Conservation (phyloP, 2,329 filamentous ascomycete species). For the Annulohypoxylon truncatum region DNA sequence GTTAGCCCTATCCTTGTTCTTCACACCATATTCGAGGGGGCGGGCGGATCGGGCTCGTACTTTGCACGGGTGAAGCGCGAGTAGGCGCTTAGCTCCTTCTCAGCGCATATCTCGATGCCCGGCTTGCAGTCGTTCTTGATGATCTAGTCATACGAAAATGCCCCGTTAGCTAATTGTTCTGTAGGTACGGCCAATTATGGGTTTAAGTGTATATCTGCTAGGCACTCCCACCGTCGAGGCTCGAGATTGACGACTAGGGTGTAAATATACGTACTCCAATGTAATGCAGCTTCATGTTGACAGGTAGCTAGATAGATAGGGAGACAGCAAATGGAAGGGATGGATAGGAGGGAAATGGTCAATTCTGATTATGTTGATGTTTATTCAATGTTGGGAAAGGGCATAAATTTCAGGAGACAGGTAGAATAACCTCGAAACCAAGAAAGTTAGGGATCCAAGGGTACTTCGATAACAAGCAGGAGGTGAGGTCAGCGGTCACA, state of each 20-base stretch:
- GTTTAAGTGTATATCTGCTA: not conserved
- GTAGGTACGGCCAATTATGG: not conserved
- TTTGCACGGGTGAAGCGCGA: slow-evolving; percentile 81
- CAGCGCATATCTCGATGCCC: slow-evolving; percentile 78
- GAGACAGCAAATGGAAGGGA: not conserved
- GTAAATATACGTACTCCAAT: slow-evolving; percentile 74
- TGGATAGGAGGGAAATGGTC: not conserved
- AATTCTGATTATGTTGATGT: slow-evolving; percentile 1
- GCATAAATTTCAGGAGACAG: slow-evolving; percentile 11
- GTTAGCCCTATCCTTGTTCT: slow-evolving; percentile 37
- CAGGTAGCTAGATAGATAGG: slow-evolving; percentile 5
- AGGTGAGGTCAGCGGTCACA: slow-evolving; percentile 36
- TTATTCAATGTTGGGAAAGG: slow-evolving; percentile 6
- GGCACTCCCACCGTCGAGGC: not conserved
- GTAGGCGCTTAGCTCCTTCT: slow-evolving; percentile 82
- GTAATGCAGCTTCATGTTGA: slow-evolving; percentile 85
- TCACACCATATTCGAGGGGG: not conserved
- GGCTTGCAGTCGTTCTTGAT: slow-evolving; percentile 83
- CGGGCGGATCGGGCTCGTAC: slow-evolving; percentile 55
- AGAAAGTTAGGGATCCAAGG: slow-evolving; percentile 7
- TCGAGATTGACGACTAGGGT: slow-evolving; percentile 44
- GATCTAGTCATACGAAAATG: slow-evolving; percentile 64
- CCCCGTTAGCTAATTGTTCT: not conserved
- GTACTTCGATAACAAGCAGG: slow-evolving; percentile 14
- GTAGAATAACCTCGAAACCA: slow-evolving; percentile 19